Conservation (phyloP, 176 grass and related monocot species). For the Bonia amplexicaulis region DNA sequence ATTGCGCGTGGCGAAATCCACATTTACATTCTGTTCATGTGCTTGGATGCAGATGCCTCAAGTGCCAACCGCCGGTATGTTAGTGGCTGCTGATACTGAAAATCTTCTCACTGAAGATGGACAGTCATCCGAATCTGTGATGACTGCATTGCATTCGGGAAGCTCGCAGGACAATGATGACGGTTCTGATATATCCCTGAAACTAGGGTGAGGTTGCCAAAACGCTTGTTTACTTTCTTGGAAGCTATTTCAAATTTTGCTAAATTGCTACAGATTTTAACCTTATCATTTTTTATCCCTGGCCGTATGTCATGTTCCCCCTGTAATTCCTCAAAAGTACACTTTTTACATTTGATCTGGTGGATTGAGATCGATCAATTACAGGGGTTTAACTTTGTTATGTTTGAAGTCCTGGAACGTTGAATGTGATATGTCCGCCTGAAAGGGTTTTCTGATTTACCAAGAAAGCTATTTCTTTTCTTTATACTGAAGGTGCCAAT, state of each 20-base stretch:
- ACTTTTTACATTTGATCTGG: neutral
- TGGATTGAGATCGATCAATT: neutral
- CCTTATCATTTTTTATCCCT: neutral
- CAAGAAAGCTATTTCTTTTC: neutral
- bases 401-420: neutral
- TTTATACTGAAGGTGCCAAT: neutral
- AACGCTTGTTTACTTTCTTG: neutral
- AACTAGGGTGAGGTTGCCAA: conserved; percentile 56
- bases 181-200: conserved; percentile 82
- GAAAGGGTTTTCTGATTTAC: neutral
- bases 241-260: neutral
- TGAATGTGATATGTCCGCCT: neutral
- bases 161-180: conserved; percentile 68
- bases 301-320: neutral
- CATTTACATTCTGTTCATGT: conserved; percentile 10
- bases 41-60: conserved; percentile 51
- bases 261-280: neutral
- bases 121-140: conserved; percentile 90
- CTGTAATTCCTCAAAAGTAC: neutral
- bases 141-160: conserved; percentile 68
- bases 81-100: conserved; percentile 36
- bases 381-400: neutral
- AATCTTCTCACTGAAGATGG: conserved; percentile 62
- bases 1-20: neutral
- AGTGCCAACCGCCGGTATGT: conserved; percentile 22